These are phyloP conservation scores for Boletus sp. DNA, from an alignment of 768 basidiomycete species.

Conservation along the genomic window DNA sequence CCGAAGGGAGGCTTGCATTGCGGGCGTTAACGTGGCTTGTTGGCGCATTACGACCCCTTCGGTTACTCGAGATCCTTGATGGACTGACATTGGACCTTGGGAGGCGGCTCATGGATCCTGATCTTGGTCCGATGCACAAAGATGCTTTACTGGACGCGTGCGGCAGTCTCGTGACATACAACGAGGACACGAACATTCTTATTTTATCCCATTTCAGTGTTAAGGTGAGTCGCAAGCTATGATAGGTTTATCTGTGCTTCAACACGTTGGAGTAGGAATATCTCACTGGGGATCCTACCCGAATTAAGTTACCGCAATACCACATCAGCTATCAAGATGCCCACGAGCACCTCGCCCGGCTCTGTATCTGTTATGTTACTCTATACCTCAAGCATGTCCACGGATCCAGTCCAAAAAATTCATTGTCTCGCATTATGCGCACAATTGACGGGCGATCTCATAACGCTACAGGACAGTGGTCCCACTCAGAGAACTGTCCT, in stretches of 20 bases:
- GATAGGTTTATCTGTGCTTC: not conserved
- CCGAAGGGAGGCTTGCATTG: conserved; percentile 1
- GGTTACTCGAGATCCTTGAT: conserved; percentile 9
- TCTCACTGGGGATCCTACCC: conserved; percentile 1
- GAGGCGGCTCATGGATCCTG: conserved; percentile 1
- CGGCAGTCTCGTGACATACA: conserved; percentile 14
- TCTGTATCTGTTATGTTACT: conserved; percentile 3
- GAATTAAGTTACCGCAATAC: not conserved
- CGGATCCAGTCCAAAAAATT: not conserved
- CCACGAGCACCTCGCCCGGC: conserved; percentile 3
- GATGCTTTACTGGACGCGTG: conserved; percentile 11
- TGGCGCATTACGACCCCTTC: conserved; percentile 13
- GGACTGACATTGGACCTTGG: conserved; percentile 11
- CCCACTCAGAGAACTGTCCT: too few species aligned
- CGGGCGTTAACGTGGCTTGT: conserved; percentile 19
- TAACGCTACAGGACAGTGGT: not conserved
- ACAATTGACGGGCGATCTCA: not conserved
- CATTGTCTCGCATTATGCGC: not conserved
- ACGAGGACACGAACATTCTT: conserved; percentile 6
- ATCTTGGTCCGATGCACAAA: conserved; percentile 3
- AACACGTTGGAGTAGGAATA: conserved; percentile 8
- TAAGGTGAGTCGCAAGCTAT: conserved; percentile 9
- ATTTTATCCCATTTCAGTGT: conserved; percentile 24
- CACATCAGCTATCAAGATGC: conserved; percentile 2
- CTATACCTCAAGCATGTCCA: conserved; percentile 1